Conservation (phyloP, 352 stramenopile species). For the Thraustotheca clavata region DNA sequence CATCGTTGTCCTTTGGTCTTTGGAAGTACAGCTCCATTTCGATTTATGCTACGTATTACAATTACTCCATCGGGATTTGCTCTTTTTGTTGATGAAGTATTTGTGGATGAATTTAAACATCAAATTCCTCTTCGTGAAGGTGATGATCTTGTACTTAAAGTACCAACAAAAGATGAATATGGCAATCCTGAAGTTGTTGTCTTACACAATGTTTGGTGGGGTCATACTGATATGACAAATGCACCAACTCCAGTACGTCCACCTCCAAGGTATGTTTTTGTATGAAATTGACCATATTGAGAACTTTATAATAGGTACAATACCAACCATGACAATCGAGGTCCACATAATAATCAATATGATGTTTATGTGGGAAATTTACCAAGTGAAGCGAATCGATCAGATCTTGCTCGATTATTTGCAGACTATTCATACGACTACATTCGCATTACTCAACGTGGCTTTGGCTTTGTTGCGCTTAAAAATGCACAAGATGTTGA, state of each 20-base stretch:
- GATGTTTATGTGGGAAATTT: conserved; percentile 81
- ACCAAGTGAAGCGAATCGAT: conserved; percentile 64
- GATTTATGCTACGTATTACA: conserved; percentile 65
- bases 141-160: conserved; percentile 67
- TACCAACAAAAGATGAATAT: conserved; percentile 66
- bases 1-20: conserved; percentile 59
- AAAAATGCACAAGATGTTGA: conserved; percentile 69
- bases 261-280: background rate
- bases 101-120: conserved; percentile 77
- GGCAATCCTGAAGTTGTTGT: conserved; percentile 58
- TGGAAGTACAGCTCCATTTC: conserved; percentile 34
- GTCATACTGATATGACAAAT: conserved; percentile 49
- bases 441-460: conserved; percentile 73
- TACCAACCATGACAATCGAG: conserved; percentile 35
- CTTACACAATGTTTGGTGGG: conserved; percentile 79
- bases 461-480: conserved; percentile 76
- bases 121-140: conserved; percentile 75
- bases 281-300: conserved; percentile 24
- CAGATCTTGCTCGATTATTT: conserved; percentile 74
- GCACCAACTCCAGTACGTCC: background rate
- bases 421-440: conserved; percentile 74
- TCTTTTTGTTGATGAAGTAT: conserved; percentile 73
- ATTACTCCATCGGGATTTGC: conserved; percentile 60
- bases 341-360: conserved; percentile 24
- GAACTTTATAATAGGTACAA: conserved; percentile 29